A percentile compares a stretch with the other conserved stretches of the same genome.
Conservation (phyloP, 2,329 filamentous ascomycete species). For the Akanthomyces uredinophilus region DNA sequence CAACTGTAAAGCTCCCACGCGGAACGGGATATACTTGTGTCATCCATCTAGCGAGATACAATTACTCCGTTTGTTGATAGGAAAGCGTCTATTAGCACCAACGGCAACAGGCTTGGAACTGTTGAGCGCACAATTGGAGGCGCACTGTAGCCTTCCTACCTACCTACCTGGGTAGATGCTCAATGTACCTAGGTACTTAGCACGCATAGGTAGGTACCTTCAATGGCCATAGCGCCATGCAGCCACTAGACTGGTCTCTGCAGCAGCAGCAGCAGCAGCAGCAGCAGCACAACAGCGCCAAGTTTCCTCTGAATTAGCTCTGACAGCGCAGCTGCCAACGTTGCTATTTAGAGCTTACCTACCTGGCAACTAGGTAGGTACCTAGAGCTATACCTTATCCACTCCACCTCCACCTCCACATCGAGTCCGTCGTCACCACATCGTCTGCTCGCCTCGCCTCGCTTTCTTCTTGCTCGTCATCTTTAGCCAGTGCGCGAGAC, state of each 20-base stretch:
- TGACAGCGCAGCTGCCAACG: no score
- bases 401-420: slow-evolving; percentile 12
- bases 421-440: neutral
- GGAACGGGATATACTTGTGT: neutral
- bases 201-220: no score
- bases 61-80: no score
- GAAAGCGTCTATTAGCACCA: neutral
- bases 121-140: neutral
- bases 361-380: neutral
- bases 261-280: neutral
- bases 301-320: neutral
- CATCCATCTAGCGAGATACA: no score
- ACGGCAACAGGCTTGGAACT: no score
- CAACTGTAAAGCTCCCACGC: neutral
- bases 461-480: neutral
- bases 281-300: neutral
- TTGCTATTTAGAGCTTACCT: neutral
- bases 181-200: no score
- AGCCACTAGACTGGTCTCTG: slow-evolving; percentile 1
- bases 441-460: neutral
- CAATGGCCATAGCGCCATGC: neutral
- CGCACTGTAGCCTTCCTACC: no score
- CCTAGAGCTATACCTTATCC: neutral
- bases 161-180: no score
- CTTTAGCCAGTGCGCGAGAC: neutral